Evolutionary conservation across 805 yeast species (phyloP).

Genomic region (Sungouiella blattae): DNA sequence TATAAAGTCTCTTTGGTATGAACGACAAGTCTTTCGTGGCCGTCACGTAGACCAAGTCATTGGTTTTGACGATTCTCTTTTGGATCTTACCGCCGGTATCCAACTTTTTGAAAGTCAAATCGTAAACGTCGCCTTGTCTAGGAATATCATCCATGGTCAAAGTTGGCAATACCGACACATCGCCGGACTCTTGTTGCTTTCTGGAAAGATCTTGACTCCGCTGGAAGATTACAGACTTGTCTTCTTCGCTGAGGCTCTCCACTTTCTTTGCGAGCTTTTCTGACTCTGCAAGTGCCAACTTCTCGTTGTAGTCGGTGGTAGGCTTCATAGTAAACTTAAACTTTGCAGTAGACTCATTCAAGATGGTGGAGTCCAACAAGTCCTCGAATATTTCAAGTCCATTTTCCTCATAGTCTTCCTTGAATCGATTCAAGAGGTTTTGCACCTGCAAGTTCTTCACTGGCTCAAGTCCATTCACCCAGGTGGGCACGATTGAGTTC

Average conservation of each 20-base stretch:
- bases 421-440: conserved; percentile 54
- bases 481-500: conserved; percentile 72
- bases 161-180: conserved; percentile 77
- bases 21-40: conserved; percentile 59
- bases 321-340: conserved; percentile 82
- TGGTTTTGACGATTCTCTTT: conserved; percentile 62
- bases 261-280: conserved; percentile 45
- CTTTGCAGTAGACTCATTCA: conserved; percentile 44
- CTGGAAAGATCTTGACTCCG: conserved; percentile 59
- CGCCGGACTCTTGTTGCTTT: conserved; percentile 67
- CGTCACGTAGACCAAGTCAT: conserved; percentile 76
- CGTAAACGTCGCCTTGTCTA: conserved; percentile 42
- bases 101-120: conserved; percentile 25
- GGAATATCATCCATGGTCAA: conserved; percentile 72
- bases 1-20: conserved; percentile 60
- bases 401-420: conserved; percentile 48
- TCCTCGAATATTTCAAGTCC: conserved; percentile 57
- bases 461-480: conserved; percentile 83
- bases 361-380: conserved; percentile 51
- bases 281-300: conserved; percentile 54
- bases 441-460: conserved; percentile 66
- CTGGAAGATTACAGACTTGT: conserved; percentile 52
- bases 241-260: conserved; percentile 47
- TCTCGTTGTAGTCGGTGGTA: conserved; percentile 48
- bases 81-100: conserved; percentile 31